Conservation (phyloP, 768 basidiomycete species). For the Serendipita sp. region DNA sequence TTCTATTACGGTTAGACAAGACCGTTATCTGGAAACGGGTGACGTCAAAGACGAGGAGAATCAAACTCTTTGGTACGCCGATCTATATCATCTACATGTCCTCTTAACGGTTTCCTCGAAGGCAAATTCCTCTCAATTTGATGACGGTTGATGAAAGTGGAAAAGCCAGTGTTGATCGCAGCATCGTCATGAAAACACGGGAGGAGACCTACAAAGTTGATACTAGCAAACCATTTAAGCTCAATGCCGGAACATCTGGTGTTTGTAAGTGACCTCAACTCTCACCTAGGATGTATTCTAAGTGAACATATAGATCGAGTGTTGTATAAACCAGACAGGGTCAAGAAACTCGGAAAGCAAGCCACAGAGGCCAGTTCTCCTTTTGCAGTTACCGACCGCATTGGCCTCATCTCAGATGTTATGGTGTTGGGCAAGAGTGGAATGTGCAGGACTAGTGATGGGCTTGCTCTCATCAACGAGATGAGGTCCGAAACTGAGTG, state of each 20-base stretch:
- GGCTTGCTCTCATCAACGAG: slow-evolving; percentile 53
- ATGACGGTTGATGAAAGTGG: slow-evolving; percentile 46
- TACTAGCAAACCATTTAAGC: slow-evolving; percentile 64
- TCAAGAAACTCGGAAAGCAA: slow-evolving; percentile 62
- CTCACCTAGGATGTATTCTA: neutral
- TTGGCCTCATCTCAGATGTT: slow-evolving; percentile 76
- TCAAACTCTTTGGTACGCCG: slow-evolving; percentile 60
- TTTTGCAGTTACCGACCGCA: slow-evolving; percentile 72
- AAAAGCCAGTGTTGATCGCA: slow-evolving; percentile 40
- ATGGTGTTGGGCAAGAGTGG: slow-evolving; percentile 71
- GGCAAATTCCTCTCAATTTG: slow-evolving; percentile 69
- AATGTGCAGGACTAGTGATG: slow-evolving; percentile 55
- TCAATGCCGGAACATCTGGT: slow-evolving; percentile 78
- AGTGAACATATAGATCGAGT: slow-evolving; percentile 47
- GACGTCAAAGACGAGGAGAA: slow-evolving; percentile 66
- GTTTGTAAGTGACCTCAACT: slow-evolving; percentile 46
- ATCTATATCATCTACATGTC: neutral
- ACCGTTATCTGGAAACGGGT: slow-evolving; percentile 83
- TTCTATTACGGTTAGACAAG: slow-evolving; percentile 69
- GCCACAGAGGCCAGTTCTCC: slow-evolving; percentile 47
- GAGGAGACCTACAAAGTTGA: slow-evolving; percentile 52
- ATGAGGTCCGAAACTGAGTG: slow-evolving; percentile 66
- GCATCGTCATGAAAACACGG: slow-evolving; percentile 40
- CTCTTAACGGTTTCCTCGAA: slow-evolving; percentile 17
- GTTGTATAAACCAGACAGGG: slow-evolving; percentile 63